Evolutionary conservation across 2,329 filamentous ascomycete species (phyloP), one percentile per base, ranked within the genome.

Genomic region (Zymoseptoria passerinii): DNA sequence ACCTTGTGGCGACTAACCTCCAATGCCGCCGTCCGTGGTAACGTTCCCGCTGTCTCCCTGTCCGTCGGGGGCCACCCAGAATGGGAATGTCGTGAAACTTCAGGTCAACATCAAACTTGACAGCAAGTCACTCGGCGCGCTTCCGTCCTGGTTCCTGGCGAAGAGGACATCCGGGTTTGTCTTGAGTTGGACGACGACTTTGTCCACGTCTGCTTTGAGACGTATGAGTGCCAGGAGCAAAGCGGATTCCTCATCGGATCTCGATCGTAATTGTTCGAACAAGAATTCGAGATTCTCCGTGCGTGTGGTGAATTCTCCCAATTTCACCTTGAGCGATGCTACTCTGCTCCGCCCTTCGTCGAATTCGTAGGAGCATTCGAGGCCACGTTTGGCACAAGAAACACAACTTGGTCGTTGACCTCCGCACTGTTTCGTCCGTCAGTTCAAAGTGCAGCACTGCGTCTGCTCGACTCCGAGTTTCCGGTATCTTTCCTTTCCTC

Each of bases 341-440:
- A 63, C 48, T 50, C 58, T 57, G 7, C 59, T 63, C 23, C 63
- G 20, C 10, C 63, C 63, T 56, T 63, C 61, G 48, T 65, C 61
- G 28, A 62, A 60, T 52, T 65, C 63, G 51, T 65, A 65, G 44
- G 60, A 18, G 52, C 63, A 65, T 29, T 61, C 59, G 10, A 59
- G 54, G 20, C 58, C 60, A 23, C 61, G 58, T 23, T 55, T 58
- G 19, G 50, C 28, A 48, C 63, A 65, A 18, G 58, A 58, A 28
- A 58, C 51, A 48, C 63, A 63, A 6, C 58, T 52, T 16, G 63
- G 61, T 28, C 63, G 48, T 23, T 61, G 61, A 19, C 59, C 63
- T 35, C 55, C 59, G 50, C 61, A 60, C 61, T 62, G 28, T 27
- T 44, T 10, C 28, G 16, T 48, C 28, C 6, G 28, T 20, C 29